Evolutionary conservation across 2,329 filamentous ascomycete genomes (phyloP).

Genomic region (Colletotrichum sp.): DNA sequence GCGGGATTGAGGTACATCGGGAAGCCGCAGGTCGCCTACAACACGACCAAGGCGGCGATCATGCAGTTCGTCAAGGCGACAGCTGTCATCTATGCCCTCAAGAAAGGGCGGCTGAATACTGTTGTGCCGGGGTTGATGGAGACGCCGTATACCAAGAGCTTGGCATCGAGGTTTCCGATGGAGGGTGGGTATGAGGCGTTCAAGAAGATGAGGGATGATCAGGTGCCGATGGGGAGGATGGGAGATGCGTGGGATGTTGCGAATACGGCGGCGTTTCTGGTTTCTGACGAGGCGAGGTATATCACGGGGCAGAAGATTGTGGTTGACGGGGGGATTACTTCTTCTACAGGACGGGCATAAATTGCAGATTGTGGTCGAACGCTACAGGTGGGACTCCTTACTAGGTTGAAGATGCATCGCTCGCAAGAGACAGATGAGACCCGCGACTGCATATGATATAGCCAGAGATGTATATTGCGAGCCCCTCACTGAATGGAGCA

Average conservation of each 20-base stretch:
- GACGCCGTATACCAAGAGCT: slow-evolving; percentile 46
- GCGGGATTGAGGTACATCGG: slow-evolving; percentile 55
- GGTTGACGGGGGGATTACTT: slow-evolving; percentile 49
- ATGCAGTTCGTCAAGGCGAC: slow-evolving; percentile 55
- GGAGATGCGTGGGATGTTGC: slow-evolving; percentile 65
- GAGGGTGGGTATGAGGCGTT: slow-evolving; percentile 30
- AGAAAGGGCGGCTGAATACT: slow-evolving; percentile 54
- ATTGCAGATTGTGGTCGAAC: neutral
- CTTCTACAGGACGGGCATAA: slow-evolving; percentile 30
- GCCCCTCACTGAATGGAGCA: too few relatives aligned
- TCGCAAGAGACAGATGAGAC: too few relatives aligned
- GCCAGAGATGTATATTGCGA: too few relatives aligned
- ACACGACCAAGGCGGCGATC: slow-evolving; percentile 54
- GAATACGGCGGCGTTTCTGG: slow-evolving; percentile 58
- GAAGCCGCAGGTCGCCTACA: slow-evolving; percentile 57
- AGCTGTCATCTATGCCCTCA: slow-evolving; percentile 52
- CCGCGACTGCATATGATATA: too few relatives aligned
- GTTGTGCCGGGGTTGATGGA: slow-evolving; percentile 62
- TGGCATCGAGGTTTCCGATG: slow-evolving; percentile 50
- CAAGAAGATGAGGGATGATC: slow-evolving; percentile 52
- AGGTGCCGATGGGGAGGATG: slow-evolving; percentile 64
- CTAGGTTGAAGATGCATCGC: too few relatives aligned
- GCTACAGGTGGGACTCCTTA: too few relatives aligned
- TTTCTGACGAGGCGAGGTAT: slow-evolving; percentile 55
- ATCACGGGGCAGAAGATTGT: slow-evolving; percentile 62